These are phyloP conservation scores for Prunus salicina DNA, from an alignment of 306 rosid species.

Conservation along the genomic window DNA sequence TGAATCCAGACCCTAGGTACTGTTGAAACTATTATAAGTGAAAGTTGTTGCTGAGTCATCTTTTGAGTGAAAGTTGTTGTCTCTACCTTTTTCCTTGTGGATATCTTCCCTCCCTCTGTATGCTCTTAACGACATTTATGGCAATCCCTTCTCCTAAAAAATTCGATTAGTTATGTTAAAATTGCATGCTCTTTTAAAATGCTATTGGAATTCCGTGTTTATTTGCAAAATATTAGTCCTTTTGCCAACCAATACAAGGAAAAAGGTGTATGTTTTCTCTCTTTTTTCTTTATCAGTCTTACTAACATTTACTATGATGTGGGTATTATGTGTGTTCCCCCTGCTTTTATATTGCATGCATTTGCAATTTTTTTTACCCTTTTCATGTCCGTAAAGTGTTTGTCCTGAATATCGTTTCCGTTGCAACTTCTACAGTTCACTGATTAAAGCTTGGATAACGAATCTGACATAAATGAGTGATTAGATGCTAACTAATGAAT, in stretches of 20 bases:
- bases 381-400: background rate
- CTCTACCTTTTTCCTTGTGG: background rate
- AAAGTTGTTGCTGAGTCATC: background rate
- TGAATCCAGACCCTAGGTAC: conserved; percentile 84
- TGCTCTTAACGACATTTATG: background rate
- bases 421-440: background rate
- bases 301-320: background rate
- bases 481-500: background rate
- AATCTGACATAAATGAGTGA: background rate
- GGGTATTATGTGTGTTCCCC: background rate
- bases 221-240: background rate
- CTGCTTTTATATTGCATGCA: background rate
- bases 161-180: background rate
- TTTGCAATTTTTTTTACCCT: background rate
- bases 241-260: background rate
- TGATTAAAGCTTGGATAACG: background rate
- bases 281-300: background rate
- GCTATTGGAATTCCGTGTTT: background rate
- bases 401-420: background rate
- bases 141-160: background rate
- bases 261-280: background rate
- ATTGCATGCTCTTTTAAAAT: background rate
- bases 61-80: background rate
- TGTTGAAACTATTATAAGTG: conserved; percentile 6
- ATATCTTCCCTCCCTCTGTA: background rate